Percentiles rank a stretch among this genome's conserved stretches.
These are phyloP conservation scores for Datisca glomerata DNA, from an alignment of 306 rosid genomes.

Conservation along the genomic window DNA sequence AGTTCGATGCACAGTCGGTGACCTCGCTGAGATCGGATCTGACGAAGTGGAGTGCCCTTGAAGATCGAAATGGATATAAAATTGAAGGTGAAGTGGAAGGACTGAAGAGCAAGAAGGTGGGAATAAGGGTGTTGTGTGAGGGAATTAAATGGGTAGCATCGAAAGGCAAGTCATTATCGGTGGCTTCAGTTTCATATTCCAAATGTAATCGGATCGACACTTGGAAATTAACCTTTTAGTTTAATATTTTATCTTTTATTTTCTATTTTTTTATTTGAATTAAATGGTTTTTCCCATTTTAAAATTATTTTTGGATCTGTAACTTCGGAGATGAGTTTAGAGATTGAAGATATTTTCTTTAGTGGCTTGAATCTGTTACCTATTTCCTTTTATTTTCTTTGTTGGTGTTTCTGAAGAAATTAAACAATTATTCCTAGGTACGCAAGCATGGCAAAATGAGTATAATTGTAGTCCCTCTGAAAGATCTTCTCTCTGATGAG, in stretches of 20 bases:
- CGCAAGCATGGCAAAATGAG: slow-evolving; percentile 80
- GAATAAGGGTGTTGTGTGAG: slow-evolving; percentile 66
- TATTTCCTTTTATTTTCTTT: no score
- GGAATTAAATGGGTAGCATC: slow-evolving; percentile 54
- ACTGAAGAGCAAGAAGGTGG: slow-evolving; percentile 59
- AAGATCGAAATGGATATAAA: slow-evolving; percentile 68
- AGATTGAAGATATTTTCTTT: no score
- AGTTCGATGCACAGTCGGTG: slow-evolving; percentile 49
- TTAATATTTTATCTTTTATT: no score
- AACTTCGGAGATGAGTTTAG: no score
- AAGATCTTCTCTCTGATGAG: slow-evolving; percentile 47
- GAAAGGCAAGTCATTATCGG: slow-evolving; percentile 63
- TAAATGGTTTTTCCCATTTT: no score
- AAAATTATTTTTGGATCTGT: no score
- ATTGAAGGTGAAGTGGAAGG: slow-evolving; percentile 68
- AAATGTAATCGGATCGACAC: slow-evolving; percentile 85
- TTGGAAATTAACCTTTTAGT: no score
- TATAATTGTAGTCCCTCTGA: slow-evolving; percentile 63
- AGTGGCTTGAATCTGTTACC: no score
- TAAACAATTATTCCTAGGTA: slow-evolving; percentile 32
- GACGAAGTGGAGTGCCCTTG: slow-evolving; percentile 57
- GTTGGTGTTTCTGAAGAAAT: slow-evolving; percentile 1
- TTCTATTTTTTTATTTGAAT: no score
- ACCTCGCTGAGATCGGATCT: slow-evolving; percentile 65
- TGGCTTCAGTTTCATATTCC: slow-evolving; percentile 52